Evolutionary conservation across 352 stramenopile species (phyloP).

Genomic region (Phytophthora fragariae): DNA sequence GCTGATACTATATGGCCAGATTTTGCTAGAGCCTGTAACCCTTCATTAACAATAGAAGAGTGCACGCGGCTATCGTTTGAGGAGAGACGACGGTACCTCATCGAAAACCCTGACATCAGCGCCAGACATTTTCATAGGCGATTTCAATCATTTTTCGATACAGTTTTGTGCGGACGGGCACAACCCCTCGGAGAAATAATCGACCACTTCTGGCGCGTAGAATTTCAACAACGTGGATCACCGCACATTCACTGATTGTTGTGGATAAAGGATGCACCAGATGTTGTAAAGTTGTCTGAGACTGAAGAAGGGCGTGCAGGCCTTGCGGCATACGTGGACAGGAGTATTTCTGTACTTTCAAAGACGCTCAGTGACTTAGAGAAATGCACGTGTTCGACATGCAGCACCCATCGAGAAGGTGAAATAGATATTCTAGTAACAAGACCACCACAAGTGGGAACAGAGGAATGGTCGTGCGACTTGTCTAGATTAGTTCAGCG

Average conservation of each 20-base stretch:
- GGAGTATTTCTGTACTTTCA: slow-evolving; percentile 2
- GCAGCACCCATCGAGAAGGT: neutral
- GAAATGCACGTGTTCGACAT: neutral
- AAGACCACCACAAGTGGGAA: neutral
- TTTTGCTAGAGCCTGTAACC: slow-evolving; percentile 32
- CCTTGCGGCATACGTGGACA: slow-evolving; percentile 3
- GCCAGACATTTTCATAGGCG: slow-evolving; percentile 2
- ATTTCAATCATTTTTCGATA: slow-evolving; percentile 18
- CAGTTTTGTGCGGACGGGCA: neutral
- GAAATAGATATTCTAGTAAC: slow-evolving; percentile 5
- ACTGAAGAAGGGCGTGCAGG: neutral
- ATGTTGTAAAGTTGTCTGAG: slow-evolving; percentile 5
- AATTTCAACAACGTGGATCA: slow-evolving; percentile 1
- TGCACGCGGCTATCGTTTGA: neutral
- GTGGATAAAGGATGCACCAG: slow-evolving; percentile 2
- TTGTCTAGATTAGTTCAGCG: neutral
- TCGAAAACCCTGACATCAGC: slow-evolving; percentile 6
- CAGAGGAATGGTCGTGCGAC: neutral
- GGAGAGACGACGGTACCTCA: slow-evolving; percentile 1
- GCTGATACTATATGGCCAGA: slow-evolving; percentile 31
- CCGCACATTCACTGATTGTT: slow-evolving; percentile 3
- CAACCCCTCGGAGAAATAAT: slow-evolving; percentile 4
- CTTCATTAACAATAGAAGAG: slow-evolving; percentile 6
- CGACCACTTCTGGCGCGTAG: slow-evolving; percentile 5
- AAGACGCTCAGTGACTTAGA: slow-evolving; percentile 4